Evolutionary conservation across 371 early-diverging fungal genomes (phyloP).

Genomic region (Nematocida sp.): DNA sequence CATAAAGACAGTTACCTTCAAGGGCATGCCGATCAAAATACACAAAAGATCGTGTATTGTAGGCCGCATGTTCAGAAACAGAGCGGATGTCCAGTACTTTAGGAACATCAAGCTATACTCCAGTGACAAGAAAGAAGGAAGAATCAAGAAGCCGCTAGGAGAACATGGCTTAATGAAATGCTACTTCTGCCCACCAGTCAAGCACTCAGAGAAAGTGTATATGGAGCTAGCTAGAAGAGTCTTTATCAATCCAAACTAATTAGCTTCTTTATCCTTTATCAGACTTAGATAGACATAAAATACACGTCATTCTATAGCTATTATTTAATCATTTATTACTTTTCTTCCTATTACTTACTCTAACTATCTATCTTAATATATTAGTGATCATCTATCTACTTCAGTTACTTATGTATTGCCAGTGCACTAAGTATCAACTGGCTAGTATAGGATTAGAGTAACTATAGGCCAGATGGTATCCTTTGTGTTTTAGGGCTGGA

Average conservation of each 20-base stretch:
- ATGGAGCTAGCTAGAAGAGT: slow-evolving; percentile 62
- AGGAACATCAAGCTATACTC: slow-evolving; percentile 55
- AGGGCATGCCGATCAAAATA: slow-evolving; percentile 60
- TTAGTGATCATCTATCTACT: too few relatives aligned
- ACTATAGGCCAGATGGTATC: too few relatives aligned
- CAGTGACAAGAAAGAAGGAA: slow-evolving; percentile 54
- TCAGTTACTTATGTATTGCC: too few relatives aligned
- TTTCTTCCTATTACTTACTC: too few relatives aligned
- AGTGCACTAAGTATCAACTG: too few relatives aligned
- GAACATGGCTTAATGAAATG: slow-evolving; percentile 63
- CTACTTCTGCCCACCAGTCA: slow-evolving; percentile 61
- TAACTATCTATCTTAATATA: too few relatives aligned
- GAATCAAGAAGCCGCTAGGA: slow-evolving; percentile 62
- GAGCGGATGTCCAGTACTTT: slow-evolving; percentile 63
- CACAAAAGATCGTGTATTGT: slow-evolving; percentile 55
- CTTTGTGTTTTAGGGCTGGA: too few relatives aligned
- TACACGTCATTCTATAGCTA: too few relatives aligned
- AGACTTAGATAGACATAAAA: too few relatives aligned
- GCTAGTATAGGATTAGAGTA: too few relatives aligned
- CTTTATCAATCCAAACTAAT: slow-evolving; percentile 35
- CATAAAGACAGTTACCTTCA: slow-evolving; percentile 51
- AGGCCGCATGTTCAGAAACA: slow-evolving; percentile 61
- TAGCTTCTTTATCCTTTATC: too few relatives aligned
- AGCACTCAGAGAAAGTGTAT: slow-evolving; percentile 55
- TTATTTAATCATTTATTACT: too few relatives aligned